Evolutionary conservation across 108 stramenopile genomes (phyloP), one percentile per base, ranked within the genome.

Genomic region (Skeletonema potamos): DNA sequence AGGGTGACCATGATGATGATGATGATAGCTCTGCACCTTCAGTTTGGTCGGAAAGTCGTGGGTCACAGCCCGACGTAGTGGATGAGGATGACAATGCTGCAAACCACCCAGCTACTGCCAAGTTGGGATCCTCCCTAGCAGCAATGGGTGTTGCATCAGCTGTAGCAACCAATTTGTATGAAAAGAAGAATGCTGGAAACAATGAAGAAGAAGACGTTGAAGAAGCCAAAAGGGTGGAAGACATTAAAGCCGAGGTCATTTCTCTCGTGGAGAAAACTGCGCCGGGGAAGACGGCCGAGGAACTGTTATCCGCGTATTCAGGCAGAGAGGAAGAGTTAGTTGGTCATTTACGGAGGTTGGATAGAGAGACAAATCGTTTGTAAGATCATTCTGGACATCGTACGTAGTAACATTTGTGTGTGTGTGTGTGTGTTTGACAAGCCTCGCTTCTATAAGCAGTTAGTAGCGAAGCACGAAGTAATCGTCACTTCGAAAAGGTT

Each of bases 261-360:
- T 29, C 30, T 17, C 70, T 70, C 13, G 70, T 51, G 9, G 60
- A 61, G 58, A 58, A 62, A n/a, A 58, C 57, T 12, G 18, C 37
- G 6, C 36, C 57, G 24, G 39, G 58, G 7, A 70, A 61, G 43
- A 33, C 24, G 6, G 59, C 60, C 4, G 70, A 70, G n/a, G 70
- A 61, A 13, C 18, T 70, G 12, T 29, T 70, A 20, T 8, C 46
- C n/a, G 24, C 70, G 2, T 70, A 61, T 26, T 43, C 27, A 6
- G 70, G 70, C 15, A 41, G 44, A 33, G 70, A 70, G 20, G 54
- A 61, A 43, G 70, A 51, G 59, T 51, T 70, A 39, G 27, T 70
- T 36, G 18, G 22, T 22, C 57, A 70, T 62, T 20, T 70, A 29
- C 57, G 26, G 11, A 70, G 59, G 70, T 43, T 70, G 70, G 48